Evolutionary conservation across 2,329 filamentous ascomycete genomes (phyloP), one percentile per base, ranked within the genome.

Genomic region (Fusarium cyanostomum): DNA sequence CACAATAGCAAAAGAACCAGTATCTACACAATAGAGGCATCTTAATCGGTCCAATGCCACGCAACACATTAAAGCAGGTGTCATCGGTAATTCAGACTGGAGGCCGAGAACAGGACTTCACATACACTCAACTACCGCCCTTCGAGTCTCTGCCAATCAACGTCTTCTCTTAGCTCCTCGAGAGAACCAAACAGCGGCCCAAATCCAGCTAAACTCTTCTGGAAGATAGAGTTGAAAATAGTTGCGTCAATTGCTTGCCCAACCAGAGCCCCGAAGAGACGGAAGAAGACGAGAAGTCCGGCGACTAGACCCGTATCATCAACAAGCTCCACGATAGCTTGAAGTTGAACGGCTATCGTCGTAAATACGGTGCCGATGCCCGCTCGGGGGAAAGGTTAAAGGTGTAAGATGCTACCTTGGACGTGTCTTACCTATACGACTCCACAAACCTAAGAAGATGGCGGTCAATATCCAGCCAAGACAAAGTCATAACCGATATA

Each of bases 241-340:
- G 72, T 74, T 8, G 77, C 73, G 5, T 66, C 65, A 15, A 77
- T 66, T 0, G 77, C 65, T 2, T 78, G 72, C 1, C 77, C 77
- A 5, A 78, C 52, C 2, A 79, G 67, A 3, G 67, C 73, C 2
- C 78, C 78, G 35, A 80, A 72, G 0, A 79, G 64, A 3, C 77
- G 74, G 41, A 77, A 71, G 0, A 71, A 68, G 2, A 76, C 53
- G 4, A 78, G 54, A 0, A 76, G 61, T 0, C 77, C 77, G 27
- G 73, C 67, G 0, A 74, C 73, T 10, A 77, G 66, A 8, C 76
- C 77, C 7, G 52, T 63, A 41, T 79, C 77, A 34, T 79, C 71
- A 5, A 74, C 71, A 9, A 59, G 49, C 7, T 61, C 42, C 13
- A 70, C 72, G 39, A 73, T 77, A 1, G 77, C 76, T 48, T 77